Evolutionary conservation across 1,284 basidiomycete genomes (phyloP).

Genomic region (Phenoliferia sp.): DNA sequence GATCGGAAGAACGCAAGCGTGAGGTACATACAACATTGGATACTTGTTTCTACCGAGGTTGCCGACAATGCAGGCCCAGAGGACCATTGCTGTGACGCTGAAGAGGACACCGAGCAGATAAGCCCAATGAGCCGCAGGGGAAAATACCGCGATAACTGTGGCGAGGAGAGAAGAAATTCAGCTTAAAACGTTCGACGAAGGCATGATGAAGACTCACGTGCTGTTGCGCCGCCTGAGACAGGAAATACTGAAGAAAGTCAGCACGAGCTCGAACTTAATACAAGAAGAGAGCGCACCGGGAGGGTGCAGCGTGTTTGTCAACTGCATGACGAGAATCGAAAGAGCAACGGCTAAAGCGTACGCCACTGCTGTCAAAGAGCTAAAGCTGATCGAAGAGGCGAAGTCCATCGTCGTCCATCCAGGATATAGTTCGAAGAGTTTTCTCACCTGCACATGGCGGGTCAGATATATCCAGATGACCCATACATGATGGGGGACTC

Average conservation of each 20-base stretch:
- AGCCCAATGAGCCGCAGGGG: constrained; percentile 12
- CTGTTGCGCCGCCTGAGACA: constrained; percentile 17
- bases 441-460: no score
- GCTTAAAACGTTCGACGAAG: neutral
- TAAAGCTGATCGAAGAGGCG: constrained; percentile 5
- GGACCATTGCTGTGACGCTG: constrained; percentile 9
- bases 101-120: constrained; percentile 26
- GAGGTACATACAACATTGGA: constrained; percentile 14
- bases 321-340: constrained; percentile 16
- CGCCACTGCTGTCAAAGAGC: constrained; percentile 9
- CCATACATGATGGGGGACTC: neutral
- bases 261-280: no score
- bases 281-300: constrained; percentile 2
- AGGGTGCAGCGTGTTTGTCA: constrained; percentile 28
- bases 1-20: neutral
- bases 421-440: constrained; percentile 13
- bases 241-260: no score
- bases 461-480: neutral
- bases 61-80: constrained; percentile 22
- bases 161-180: neutral
- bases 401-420: neutral
- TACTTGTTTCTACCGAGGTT: constrained; percentile 25
- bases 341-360: constrained; percentile 13
- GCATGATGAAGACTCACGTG: constrained; percentile 7
- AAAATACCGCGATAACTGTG: constrained; percentile 25